phyloP scores from a whole-genome alignment of 2,329 filamentous ascomycete genomes.

The Xylariales sp. region DNA sequence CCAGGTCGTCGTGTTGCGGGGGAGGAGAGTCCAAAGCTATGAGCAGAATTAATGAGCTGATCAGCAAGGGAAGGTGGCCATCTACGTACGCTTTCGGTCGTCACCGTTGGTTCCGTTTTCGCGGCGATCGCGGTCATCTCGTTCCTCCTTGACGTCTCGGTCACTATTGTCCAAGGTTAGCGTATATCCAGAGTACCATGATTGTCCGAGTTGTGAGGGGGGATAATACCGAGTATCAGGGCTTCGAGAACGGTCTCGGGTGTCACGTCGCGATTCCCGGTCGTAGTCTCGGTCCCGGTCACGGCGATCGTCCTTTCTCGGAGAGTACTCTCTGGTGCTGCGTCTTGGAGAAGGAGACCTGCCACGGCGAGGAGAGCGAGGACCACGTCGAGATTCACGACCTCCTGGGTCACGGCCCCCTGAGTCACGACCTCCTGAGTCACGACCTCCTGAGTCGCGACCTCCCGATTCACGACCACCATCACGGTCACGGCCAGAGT shows the following conservation, averaged over 20 bases:
- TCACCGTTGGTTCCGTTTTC: slow-evolving; percentile 80
- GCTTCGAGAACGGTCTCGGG: slow-evolving; percentile 66
- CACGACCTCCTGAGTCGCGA: too few relatives aligned
- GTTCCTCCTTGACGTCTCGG: slow-evolving; percentile 57
- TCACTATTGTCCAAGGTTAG: slow-evolving; percentile 29
- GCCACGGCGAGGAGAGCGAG: slow-evolving; percentile 60
- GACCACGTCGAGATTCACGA: slow-evolving; percentile 43
- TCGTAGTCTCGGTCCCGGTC: slow-evolving; percentile 62
- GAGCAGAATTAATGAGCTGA: slow-evolving; percentile 3
- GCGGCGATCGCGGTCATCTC: slow-evolving; percentile 68
- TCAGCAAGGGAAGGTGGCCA: slow-evolving; percentile 12
- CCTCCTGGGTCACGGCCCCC: too few relatives aligned
- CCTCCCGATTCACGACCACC: too few relatives aligned
- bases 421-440: too few relatives aligned
- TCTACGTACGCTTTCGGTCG: slow-evolving; percentile 74
- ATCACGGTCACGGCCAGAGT: slow-evolving; percentile 80
- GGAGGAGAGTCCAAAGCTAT: slow-evolving; percentile 64
- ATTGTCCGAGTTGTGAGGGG: too few relatives aligned
- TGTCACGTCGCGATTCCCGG: slow-evolving; percentile 48
- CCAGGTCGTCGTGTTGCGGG: slow-evolving; percentile 86
- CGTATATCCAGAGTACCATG: too few relatives aligned
- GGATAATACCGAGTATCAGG: slow-evolving; percentile 44
- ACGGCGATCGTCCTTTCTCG: slow-evolving; percentile 81
- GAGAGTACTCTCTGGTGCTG: slow-evolving; percentile 74
- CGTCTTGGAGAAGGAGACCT: slow-evolving; percentile 77